Evolutionary conservation across 2,329 filamentous ascomycete genomes (phyloP), one percentile per base, ranked within the genome.

Genomic region (Talaromyces pinophilus): DNA sequence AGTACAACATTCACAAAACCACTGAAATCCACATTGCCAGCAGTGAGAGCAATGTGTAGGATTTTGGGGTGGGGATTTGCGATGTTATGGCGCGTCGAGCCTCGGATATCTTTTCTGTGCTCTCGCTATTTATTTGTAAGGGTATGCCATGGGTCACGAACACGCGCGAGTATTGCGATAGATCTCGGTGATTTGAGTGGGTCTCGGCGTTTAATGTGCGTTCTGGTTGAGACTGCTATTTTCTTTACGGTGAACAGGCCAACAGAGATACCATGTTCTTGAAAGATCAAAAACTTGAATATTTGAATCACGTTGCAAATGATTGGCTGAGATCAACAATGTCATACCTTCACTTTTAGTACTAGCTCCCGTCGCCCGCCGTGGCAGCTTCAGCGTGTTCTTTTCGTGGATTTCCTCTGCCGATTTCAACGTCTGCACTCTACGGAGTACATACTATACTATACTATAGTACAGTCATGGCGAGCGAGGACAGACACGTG

Each of bases 11-110:
- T 35, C 65, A 63, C 1, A 66, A 63, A 25, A 66, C 54, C 5
- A 66, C 59, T 2, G 65, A 66, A 35, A 63, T 66, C 19, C 52
- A 59, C 38, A 59, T 63, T 35, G 40, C 35, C 10, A 46, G 42
- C 11, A 57, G 61, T 11, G 38, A 57, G 13, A 42, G 19, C 4
- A 42, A 61, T 35, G 42, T 22, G n/a, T 61, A 15, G 50, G 42
- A 3, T 19, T 38, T 5, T 57, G 2, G 6, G 8, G 22, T 15
- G 22, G 30, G 25, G 13, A 13, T 52, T 52, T 33, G 30, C 6
- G 10, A 33, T 33, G 5, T 33, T n/a, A 33, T 19, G 15, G 22
- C 22, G 50, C 50, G 5, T n/a, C 15, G 5, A 35, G 28, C n/a
- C 28, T 33, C 17, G 28, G 50, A 33, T 28, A 54, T 52, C 25